Percentiles rank a stretch among this genome's conserved stretches.
These are phyloP conservation scores for Chloromonas sp. DNA, from an alignment of 163 green algal species.

Conservation along the genomic window DNA sequence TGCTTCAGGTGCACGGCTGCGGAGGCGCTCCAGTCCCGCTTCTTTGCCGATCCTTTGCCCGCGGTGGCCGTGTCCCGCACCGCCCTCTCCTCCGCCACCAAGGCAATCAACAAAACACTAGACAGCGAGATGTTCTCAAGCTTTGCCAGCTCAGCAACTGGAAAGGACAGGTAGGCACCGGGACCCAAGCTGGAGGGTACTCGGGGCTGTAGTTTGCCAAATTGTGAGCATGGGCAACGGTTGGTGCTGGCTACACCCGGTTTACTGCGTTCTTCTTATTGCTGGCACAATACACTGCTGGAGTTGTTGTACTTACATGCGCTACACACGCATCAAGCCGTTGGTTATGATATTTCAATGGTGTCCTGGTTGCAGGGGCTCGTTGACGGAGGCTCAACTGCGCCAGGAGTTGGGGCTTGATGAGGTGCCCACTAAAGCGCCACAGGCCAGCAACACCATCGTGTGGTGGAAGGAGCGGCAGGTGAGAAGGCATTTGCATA, in stretches of 20 bases:
- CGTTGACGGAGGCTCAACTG: constrained; percentile 28
- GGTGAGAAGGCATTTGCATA: not conserved
- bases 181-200: not conserved
- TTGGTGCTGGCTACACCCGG: too few relatives aligned
- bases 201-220: not conserved
- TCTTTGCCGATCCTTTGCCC: constrained; percentile 1
- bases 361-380: constrained; percentile 5
- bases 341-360: not conserved
- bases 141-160: not conserved
- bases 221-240: not conserved
- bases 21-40: constrained; percentile 37
- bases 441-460: constrained; percentile 45
- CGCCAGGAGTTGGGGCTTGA: constrained; percentile 28
- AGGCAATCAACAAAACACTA: constrained; percentile 5
- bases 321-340: constrained; percentile 4
- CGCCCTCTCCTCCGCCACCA: constrained; percentile 9
- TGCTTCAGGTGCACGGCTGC: constrained; percentile 35
- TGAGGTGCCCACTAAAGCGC: constrained; percentile 15
- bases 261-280: too few relatives aligned
- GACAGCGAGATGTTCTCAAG: not conserved
- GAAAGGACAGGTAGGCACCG: not conserved
- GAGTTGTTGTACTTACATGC: constrained; percentile 4
- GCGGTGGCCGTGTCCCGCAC: constrained; percentile 11
- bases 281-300: not conserved
- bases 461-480: constrained; percentile 64